These are phyloP conservation scores for Elongisporangium anandrum DNA, from an alignment of 352 stramenopile genomes.

Conservation along the genomic window DNA sequence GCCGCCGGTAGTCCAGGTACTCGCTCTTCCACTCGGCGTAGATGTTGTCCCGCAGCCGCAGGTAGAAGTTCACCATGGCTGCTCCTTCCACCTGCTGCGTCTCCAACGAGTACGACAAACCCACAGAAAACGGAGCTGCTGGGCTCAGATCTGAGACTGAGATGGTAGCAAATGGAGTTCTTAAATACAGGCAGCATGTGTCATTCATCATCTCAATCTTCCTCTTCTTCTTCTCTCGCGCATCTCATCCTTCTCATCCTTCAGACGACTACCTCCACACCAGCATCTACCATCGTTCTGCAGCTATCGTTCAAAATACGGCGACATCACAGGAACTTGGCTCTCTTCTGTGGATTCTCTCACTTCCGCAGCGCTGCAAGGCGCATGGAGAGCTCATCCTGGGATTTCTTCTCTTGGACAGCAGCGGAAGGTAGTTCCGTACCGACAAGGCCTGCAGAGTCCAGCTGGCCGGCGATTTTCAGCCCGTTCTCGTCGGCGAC, in stretches of 20 bases:
- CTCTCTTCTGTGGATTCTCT: neutral
- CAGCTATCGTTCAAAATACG: neutral
- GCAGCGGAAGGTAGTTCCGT: slow-evolving; percentile 69
- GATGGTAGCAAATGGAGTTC: no score
- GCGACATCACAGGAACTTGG: no score
- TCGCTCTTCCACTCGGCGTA: slow-evolving; percentile 85
- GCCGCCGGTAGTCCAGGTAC: slow-evolving; percentile 87
- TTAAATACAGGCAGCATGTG: neutral
- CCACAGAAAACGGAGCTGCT: neutral
- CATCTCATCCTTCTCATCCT: no score
- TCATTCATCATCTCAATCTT: neutral
- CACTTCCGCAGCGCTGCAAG: slow-evolving; percentile 79
- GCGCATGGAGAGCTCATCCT: slow-evolving; percentile 81
- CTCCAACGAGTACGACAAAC: neutral
- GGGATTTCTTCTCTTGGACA: slow-evolving; percentile 65
- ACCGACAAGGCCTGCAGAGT: slow-evolving; percentile 88
- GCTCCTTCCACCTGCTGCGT: neutral
- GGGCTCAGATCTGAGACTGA: neutral
- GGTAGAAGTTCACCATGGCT: slow-evolving; percentile 73
- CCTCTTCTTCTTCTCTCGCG: neutral
- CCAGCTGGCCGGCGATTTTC: slow-evolving; percentile 91
- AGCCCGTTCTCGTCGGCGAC: slow-evolving; percentile 97
- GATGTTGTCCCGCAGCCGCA: slow-evolving; percentile 77
- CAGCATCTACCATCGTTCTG: neutral
- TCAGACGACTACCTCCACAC: neutral